These are phyloP conservation scores for Coniophora puteana DNA, from an alignment of 1,284 basidiomycete genomes.

Conservation along the genomic window DNA sequence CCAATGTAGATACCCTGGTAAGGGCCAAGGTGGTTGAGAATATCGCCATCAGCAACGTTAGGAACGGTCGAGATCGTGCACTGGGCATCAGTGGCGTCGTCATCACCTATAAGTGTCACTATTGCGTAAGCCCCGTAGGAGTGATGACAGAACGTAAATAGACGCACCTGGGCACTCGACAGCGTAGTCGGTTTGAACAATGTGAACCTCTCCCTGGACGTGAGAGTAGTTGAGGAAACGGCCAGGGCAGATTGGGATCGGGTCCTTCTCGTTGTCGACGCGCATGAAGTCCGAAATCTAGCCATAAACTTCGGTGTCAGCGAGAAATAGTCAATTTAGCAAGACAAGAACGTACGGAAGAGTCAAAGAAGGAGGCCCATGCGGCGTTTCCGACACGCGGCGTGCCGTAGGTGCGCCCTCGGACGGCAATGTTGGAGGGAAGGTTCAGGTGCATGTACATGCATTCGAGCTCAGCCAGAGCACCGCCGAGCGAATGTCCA, in stretches of 20 bases:
- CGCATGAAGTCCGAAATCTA: slow-evolving; percentile 41
- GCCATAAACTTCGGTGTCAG: not conserved
- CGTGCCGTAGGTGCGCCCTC: slow-evolving; percentile 45
- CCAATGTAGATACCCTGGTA: slow-evolving; percentile 53
- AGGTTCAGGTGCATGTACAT: slow-evolving; percentile 47
- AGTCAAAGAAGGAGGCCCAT: slow-evolving; percentile 28
- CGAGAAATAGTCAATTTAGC: slow-evolving; percentile 1
- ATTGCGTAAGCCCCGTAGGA: not conserved
- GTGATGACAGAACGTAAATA: not conserved
- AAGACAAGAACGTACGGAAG: slow-evolving; percentile 28
- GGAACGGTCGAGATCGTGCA: slow-evolving; percentile 45
- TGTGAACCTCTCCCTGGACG: slow-evolving; percentile 38
- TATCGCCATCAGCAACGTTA: slow-evolving; percentile 37
- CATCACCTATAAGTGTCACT: slow-evolving; percentile 30
- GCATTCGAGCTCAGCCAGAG: slow-evolving; percentile 50
- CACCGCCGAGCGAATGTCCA: slow-evolving; percentile 57
- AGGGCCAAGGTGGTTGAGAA: slow-evolving; percentile 50
- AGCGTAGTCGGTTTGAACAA: slow-evolving; percentile 26
- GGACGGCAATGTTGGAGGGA: slow-evolving; percentile 35
- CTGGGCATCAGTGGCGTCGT: slow-evolving; percentile 42
- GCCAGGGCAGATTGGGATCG: slow-evolving; percentile 46
- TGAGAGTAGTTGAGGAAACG: slow-evolving; percentile 40
- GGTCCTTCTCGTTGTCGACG: slow-evolving; percentile 42
- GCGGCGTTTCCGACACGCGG: slow-evolving; percentile 37
- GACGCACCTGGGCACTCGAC: slow-evolving; percentile 37